These are phyloP conservation scores for Schizophyllum commune DNA, from an alignment of 1,284 basidiomycete genomes.

Conservation along the genomic window DNA sequence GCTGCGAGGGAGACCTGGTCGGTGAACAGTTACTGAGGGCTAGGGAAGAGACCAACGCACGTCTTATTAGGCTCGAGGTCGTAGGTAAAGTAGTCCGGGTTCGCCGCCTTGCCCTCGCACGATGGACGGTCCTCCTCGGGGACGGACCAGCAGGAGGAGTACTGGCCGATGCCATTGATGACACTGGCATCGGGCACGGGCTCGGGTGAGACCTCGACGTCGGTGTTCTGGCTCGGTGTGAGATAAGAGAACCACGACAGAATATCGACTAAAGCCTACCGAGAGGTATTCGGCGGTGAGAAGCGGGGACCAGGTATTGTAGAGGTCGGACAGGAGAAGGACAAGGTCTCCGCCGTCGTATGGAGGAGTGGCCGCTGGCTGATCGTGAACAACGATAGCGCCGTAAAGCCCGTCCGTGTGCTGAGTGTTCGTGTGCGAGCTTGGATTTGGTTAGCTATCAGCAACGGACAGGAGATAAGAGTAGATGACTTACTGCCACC, in stretches of 20 bases:
- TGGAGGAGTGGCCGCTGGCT: slow-evolving; percentile 16
- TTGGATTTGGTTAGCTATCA: not conserved
- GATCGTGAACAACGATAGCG: slow-evolving; percentile 26
- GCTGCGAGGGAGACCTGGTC: too few relatives aligned
- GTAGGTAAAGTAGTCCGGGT: not conserved
- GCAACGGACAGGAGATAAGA: slow-evolving; percentile 7
- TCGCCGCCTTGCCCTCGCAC: not conserved
- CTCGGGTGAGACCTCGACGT: slow-evolving; percentile 23
- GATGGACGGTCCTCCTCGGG: not conserved
- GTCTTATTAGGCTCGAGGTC: not conserved
- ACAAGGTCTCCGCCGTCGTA: slow-evolving; percentile 28
- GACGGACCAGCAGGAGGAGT: not conserved
- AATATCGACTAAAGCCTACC: slow-evolving; percentile 16
- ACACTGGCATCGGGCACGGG: slow-evolving; percentile 31
- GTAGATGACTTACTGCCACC: slow-evolving; percentile 10
- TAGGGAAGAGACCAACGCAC: too few relatives aligned
- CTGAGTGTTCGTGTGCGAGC: slow-evolving; percentile 16
- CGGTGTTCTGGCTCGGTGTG: slow-evolving; percentile 1
- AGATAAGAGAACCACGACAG: not conserved
- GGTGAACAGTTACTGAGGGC: too few relatives aligned
- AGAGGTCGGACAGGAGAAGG: slow-evolving; percentile 29
- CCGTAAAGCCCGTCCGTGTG: slow-evolving; percentile 42
- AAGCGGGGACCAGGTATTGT: slow-evolving; percentile 19
- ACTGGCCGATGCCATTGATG: slow-evolving; percentile 30
- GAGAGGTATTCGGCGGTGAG: slow-evolving; percentile 13